Base-by-base conservation (phyloP, 805 yeast species). In the Saturnispora mendoncae region DNA sequence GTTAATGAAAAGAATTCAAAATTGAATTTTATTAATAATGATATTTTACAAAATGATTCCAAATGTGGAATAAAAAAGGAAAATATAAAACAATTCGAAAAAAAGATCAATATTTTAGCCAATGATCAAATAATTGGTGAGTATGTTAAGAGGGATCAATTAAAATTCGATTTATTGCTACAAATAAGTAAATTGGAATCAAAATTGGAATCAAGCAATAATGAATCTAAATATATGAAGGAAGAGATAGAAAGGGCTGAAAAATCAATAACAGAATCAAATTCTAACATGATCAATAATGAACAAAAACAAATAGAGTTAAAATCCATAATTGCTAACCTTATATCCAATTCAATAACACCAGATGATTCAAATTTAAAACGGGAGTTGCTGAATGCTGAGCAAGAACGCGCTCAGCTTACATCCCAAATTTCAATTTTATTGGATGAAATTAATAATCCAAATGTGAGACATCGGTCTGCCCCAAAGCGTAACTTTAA, bases 181-280 rank as follows among this genome's bases (percentile, higher is more conserved):
- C 65, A 69, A 38, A 60, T 80, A 3, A 59, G 62, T 25, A 66
- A 59, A 23, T 58, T 69, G 34, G 58, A 69, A n/a, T 58, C 63
- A 12, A 68, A 68, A 46, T 51, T 71, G 2, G 69, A 68, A 20
- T 66, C 78, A 5, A 67, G 68, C 33, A 56, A 58, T 2, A 75
- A 74, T 27, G 95, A 86, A 51, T 71, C 67, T 35, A 72, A 65
- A 38, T 87, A 83, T 57, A 80, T 79, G 76, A 52, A 58, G 7
- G 66, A 64, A 24, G 90, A 84, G 54, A 69, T 75, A 24, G 60
- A 58, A 15, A 71, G 76, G 39, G 81, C 86, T 0, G 50, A 56
- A 9, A 60, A 58, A 7, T 70, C 86, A 0, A 66, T 71, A 0
- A 47, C 48, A 10, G 80, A 74, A 14, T 68, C 78, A 0, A 53